Conservation (phyloP, 352 stramenopile genomes). For the Globisporangium okanoganense region DNA sequence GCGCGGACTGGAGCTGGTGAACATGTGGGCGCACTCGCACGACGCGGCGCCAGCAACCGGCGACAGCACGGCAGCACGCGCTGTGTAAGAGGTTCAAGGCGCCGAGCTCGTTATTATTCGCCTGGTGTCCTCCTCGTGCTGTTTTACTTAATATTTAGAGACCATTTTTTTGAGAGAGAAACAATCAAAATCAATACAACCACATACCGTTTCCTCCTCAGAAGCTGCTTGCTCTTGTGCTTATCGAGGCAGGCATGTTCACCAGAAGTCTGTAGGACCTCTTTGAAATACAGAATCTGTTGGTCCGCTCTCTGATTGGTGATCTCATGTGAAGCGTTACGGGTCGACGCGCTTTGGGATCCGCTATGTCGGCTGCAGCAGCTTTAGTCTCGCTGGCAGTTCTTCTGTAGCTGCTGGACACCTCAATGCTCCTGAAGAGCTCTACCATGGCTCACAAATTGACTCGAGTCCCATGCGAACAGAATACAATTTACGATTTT, state of each 20-base stretch:
- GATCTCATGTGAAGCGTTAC: too few relatives aligned
- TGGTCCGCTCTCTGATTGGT: too few relatives aligned
- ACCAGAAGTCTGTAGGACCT: too few relatives aligned
- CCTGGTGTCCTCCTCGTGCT: neutral
- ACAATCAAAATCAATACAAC: neutral
- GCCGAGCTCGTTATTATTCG: neutral
- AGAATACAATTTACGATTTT: neutral
- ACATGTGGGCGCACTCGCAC: constrained; percentile 37
- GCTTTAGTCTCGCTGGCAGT: too few relatives aligned
- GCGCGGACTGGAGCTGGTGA: constrained; percentile 64
- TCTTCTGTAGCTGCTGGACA: too few relatives aligned
- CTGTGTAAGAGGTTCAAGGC: constrained; percentile 9
- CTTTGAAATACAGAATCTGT: too few relatives aligned
- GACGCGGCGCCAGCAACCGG: constrained; percentile 1
- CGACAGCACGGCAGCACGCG: constrained; percentile 2
- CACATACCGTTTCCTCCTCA: neutral
- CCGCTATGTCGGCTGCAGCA: too few relatives aligned
- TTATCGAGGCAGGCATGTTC: too few relatives aligned
- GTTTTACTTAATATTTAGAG: constrained; percentile 8
- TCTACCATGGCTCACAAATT: too few relatives aligned
- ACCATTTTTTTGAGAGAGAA: neutral
- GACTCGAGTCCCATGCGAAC: too few relatives aligned
- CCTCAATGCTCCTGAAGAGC: too few relatives aligned
- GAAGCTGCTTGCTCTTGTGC: neutral
- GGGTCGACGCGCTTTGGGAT: too few relatives aligned